phyloP scores from a whole-genome alignment of 208 protist genomes.

The Acanthamoeba triangularis region DNA sequence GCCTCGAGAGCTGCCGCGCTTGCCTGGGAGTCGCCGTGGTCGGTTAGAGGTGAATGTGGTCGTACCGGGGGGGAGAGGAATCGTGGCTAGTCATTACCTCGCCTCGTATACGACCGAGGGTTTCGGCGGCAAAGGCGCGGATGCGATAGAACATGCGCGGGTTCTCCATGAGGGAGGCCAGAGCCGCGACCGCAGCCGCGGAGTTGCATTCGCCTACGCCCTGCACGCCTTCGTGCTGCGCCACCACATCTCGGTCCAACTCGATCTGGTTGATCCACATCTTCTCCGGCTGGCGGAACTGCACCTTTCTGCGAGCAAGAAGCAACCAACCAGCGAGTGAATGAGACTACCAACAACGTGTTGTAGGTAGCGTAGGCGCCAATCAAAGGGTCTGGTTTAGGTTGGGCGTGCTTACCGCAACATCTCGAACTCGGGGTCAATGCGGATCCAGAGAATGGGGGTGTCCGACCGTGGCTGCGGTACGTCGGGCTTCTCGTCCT shows the following conservation, averaged over 20 bases:
- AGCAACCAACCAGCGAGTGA: not conserved
- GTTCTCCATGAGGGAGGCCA: constrained; percentile 42
- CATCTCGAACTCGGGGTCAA: constrained; percentile 84
- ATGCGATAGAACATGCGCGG: constrained; percentile 57
- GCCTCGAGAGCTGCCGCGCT: not conserved
- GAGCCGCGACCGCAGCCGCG: not conserved
- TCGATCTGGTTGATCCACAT: constrained; percentile 86
- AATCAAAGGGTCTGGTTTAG: not conserved
- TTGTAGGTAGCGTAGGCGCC: too few relatives aligned
- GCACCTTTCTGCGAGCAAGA: constrained; percentile 24
- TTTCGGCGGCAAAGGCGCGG: not conserved
- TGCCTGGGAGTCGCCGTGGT: not conserved
- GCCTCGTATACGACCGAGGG: constrained; percentile 6
- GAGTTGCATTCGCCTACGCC: constrained; percentile 39
- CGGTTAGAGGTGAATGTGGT: too few relatives aligned
- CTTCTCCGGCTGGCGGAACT: constrained; percentile 81
- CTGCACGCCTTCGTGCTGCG: constrained; percentile 80
- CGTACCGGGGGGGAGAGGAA: too few relatives aligned
- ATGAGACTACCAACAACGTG: not conserved
- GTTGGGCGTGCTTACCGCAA: not conserved
- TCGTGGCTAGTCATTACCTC: not conserved
- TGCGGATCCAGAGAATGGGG: constrained; percentile 83
- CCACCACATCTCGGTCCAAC: constrained; percentile 82
- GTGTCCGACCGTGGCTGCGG: constrained; percentile 71
- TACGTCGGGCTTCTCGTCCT: not conserved